Evolutionary conservation across 176 grass and related monocot genomes (phyloP).

Genomic region (Phoenix roebelenii): DNA sequence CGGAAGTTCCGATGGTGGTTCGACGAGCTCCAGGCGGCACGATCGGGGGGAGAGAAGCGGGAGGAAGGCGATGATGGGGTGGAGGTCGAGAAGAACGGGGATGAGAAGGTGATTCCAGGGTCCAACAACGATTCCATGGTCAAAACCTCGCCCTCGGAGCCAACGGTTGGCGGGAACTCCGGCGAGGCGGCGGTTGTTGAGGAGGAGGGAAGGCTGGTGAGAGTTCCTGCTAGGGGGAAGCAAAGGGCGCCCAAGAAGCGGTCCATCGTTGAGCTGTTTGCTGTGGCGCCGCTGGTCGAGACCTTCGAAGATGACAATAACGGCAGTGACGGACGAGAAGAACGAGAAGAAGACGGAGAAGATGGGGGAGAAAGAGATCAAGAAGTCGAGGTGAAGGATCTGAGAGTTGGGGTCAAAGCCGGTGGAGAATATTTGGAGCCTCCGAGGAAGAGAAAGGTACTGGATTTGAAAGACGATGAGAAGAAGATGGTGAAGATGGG

Average conservation of each 20-base stretch:
- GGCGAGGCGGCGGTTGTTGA: neutral
- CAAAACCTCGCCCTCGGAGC: neutral
- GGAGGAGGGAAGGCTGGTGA: neutral
- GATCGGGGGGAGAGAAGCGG: neutral
- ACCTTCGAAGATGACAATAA: neutral
- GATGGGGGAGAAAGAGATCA: too few species aligned
- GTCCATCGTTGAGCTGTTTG: conserved; percentile 51
- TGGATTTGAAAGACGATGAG: too few species aligned
- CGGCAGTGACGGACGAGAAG: neutral
- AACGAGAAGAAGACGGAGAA: neutral
- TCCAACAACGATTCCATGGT: neutral
- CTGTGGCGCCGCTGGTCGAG: conserved; percentile 23
- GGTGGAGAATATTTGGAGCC: too few species aligned
- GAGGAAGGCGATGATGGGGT: neutral
- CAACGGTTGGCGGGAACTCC: too few species aligned
- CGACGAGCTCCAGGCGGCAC: conserved; percentile 25
- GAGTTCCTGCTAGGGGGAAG: conserved; percentile 8
- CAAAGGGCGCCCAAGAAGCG: conserved; percentile 44
- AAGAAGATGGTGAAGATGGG: too few species aligned
- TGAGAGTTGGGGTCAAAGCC: too few species aligned
- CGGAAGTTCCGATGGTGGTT: conserved; percentile 45
- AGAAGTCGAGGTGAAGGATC: too few species aligned
- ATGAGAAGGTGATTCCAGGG: too few species aligned
- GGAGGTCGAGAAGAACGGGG: neutral
- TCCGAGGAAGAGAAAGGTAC: too few species aligned